Percentiles rank a stretch among this genome's conserved stretches.
Conservation (phyloP, 768 basidiomycete species). For the Chalciporus piperatus region DNA sequence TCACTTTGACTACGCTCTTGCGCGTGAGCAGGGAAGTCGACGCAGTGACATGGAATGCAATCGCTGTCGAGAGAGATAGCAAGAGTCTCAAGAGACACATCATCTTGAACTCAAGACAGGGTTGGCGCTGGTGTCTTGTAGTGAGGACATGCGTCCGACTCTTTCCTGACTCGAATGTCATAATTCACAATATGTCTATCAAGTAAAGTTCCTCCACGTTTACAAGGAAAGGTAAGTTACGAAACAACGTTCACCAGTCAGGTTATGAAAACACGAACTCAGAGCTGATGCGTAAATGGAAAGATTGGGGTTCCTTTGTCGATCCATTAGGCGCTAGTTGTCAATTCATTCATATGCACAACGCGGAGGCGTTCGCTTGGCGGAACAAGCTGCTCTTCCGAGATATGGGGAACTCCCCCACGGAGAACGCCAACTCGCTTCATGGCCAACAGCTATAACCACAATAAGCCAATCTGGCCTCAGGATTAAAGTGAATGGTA, state of each 20-base stretch:
- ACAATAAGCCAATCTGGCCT: constrained; percentile 3
- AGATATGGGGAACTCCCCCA: constrained; percentile 50
- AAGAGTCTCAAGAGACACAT: background rate
- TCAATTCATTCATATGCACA: constrained; percentile 55
- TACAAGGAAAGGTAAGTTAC: background rate
- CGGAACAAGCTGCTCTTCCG: constrained; percentile 64
- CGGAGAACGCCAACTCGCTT: constrained; percentile 56
- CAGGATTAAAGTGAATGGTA: background rate
- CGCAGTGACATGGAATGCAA: too few species aligned
- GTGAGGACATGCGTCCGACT: too few species aligned
- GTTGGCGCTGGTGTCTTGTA: too few species aligned
- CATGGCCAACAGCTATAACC: constrained; percentile 36
- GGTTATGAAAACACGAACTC: background rate
- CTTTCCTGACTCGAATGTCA: too few species aligned
- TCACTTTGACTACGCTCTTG: too few species aligned
- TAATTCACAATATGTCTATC: too few species aligned
- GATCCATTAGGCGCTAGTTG: constrained; percentile 37
- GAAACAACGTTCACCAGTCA: background rate
- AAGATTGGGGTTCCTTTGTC: background rate
- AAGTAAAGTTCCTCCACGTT: background rate
- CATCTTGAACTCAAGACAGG: background rate
- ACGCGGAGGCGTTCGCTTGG: constrained; percentile 73
- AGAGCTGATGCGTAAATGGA: background rate
- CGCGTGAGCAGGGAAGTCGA: too few species aligned
- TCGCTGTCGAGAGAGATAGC: background rate